A percentile compares a stretch with the other conserved stretches of the same genome.
Conservation (phyloP, 345 rosid genomes). For the Rhizophora mangle region DNA sequence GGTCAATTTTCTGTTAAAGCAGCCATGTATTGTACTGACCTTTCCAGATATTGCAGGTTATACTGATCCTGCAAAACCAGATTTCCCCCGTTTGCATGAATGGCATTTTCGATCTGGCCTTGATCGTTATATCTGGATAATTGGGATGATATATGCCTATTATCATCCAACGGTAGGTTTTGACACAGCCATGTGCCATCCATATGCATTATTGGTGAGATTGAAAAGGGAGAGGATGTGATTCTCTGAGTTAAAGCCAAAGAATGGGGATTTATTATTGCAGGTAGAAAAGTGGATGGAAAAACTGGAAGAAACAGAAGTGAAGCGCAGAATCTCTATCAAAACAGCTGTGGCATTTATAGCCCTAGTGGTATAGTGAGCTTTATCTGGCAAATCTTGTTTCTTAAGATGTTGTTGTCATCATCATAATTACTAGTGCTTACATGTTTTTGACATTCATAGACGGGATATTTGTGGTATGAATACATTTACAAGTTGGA, state of each 20-base stretch:
- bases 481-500: constrained; percentile 93
- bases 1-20: constrained; percentile 17
- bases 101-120: constrained; percentile 99
- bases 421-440: constrained; percentile 2
- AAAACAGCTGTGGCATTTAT: constrained; percentile 56
- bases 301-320: constrained; percentile 87
- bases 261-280: constrained; percentile 14
- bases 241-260: constrained; percentile 11
- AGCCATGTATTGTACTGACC: constrained; percentile 2
- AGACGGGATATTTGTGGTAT: constrained; percentile 84
- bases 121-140: constrained; percentile 98
- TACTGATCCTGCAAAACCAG: constrained; percentile 83
- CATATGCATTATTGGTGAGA: constrained; percentile 14
- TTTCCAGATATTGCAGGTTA: constrained; percentile 58
- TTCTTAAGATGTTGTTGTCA: not conserved
- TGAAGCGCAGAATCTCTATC: constrained; percentile 56
- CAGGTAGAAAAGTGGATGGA: constrained; percentile 99
- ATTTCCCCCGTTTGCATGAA: constrained; percentile 70
- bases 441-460: constrained; percentile 24
- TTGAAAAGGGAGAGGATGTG: constrained; percentile 2
- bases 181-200: constrained; percentile 8
- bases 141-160: constrained; percentile 98
- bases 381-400: constrained; percentile 6
- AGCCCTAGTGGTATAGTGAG: constrained; percentile 51
- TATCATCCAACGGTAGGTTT: constrained; percentile 93